Evolutionary conservation across 768 basidiomycete genomes (phyloP).

Genomic region (Mrakia frigida): DNA sequence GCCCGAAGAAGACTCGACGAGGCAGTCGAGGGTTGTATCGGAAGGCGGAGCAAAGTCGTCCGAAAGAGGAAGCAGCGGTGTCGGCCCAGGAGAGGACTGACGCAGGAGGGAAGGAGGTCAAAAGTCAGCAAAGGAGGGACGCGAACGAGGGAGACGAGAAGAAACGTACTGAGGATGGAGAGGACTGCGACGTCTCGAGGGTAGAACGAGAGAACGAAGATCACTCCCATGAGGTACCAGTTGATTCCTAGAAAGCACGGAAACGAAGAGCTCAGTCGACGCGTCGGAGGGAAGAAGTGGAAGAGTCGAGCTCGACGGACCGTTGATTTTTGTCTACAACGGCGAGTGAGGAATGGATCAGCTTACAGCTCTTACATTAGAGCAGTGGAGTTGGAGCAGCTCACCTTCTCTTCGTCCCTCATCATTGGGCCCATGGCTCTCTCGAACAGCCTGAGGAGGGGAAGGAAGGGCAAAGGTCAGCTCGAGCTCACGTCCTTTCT

Average conservation of each 20-base stretch:
- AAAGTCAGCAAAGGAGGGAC: not conserved
- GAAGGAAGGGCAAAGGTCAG: not conserved
- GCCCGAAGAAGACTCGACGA: constrained; percentile 43
- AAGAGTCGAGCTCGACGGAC: not conserved
- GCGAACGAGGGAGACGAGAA: constrained; percentile 21
- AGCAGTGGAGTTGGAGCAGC: not conserved
- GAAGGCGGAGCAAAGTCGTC: constrained; percentile 68
- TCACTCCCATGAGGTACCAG: constrained; percentile 86
- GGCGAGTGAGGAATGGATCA: not conserved
- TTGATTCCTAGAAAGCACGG: constrained; percentile 57
- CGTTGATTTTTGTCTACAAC: constrained; percentile 64
- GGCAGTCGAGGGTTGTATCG: constrained; percentile 59
- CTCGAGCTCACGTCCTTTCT: not conserved
- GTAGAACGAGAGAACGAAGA: constrained; percentile 66
- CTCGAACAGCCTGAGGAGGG: constrained; percentile 18
- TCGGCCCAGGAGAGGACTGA: constrained; percentile 89
- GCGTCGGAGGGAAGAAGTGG: not conserved
- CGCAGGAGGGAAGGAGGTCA: constrained; percentile 9
- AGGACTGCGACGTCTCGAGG: constrained; percentile 86
- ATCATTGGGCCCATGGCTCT: constrained; percentile 17
- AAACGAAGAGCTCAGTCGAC: not conserved
- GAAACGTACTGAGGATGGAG: constrained; percentile 76
- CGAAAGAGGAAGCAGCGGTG: constrained; percentile 86
- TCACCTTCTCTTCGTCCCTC: constrained; percentile 25
- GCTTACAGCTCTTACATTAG: not conserved